phyloP scores from a whole-genome alignment of 495 filamentous ascomycete species.

The Penicillium crystallinum region DNA sequence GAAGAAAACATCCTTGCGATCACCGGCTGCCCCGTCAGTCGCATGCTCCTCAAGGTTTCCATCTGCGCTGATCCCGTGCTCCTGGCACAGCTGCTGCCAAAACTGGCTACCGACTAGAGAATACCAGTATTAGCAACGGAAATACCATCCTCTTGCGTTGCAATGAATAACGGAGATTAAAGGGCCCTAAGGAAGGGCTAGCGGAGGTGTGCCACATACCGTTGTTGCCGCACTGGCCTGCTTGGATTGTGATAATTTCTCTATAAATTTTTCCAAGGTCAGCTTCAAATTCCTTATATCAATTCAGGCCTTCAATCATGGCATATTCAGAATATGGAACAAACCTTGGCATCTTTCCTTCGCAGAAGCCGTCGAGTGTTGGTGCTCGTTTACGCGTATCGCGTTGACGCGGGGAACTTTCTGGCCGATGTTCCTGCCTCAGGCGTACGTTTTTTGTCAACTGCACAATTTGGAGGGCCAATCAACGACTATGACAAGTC shows the following conservation, averaged over 20 bases:
- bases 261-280: constrained; percentile 40
- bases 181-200: constrained; percentile 5
- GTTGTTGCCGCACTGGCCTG: constrained; percentile 99
- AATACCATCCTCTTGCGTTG: not conserved
- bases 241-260: constrained; percentile 99
- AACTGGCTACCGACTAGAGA: constrained; percentile 80
- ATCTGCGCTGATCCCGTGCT: constrained; percentile 96
- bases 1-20: constrained; percentile 99
- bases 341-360: constrained; percentile 44
- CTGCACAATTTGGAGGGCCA: too few relatives aligned
- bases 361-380: constrained; percentile 21
- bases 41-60: constrained; percentile 95
- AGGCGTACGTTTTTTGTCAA: too few relatives aligned
- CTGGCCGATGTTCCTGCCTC: constrained; percentile 24
- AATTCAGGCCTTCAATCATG: not conserved
- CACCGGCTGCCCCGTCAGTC: constrained; percentile 73
- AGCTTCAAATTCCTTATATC: not conserved
- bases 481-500: too few relatives aligned
- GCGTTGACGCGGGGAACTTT: constrained; percentile 36
- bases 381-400: constrained; percentile 34
- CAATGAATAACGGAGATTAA: not conserved
- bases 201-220: constrained; percentile 51
- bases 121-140: constrained; percentile 12
- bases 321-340: not conserved
- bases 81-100: constrained; percentile 95